Evolutionary conservation across 1,284 basidiomycete species (phyloP).

Genomic region (Exobasidium cylindrosporum): DNA sequence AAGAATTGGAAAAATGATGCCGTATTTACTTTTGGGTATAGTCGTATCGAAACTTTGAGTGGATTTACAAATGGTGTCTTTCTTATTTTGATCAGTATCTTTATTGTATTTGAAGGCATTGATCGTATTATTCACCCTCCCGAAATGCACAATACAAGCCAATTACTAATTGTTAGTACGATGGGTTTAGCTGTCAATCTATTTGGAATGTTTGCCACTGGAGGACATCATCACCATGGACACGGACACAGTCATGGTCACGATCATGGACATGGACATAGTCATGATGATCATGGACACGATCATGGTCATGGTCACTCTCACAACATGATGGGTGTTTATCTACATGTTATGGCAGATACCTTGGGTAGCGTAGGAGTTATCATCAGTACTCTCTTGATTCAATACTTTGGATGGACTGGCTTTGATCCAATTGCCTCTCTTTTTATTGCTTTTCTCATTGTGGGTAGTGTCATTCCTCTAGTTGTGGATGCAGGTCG

Average conservation of each 20-base stretch:
- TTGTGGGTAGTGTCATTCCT: constrained; percentile 90
- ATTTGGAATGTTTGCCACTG: constrained; percentile 99
- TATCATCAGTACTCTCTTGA: constrained; percentile 91
- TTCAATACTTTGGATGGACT: constrained; percentile 97
- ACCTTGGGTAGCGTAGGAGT: constrained; percentile 87
- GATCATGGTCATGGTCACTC: constrained; percentile 69
- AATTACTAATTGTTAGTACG: constrained; percentile 82
- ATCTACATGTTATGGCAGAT: constrained; percentile 65
- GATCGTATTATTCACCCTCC: constrained; percentile 94
- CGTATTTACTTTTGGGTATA: constrained; percentile 92
- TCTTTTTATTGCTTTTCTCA: constrained; percentile 89
- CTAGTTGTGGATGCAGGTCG: constrained; percentile 89
- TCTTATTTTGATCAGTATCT: constrained; percentile 90
- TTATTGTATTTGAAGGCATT: constrained; percentile 96
- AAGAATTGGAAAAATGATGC: constrained; percentile 94
- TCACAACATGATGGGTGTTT: constrained; percentile 99
- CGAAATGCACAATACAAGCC: constrained; percentile 88
- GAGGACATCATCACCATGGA: constrained; percentile 54
- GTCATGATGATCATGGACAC: constrained; percentile 50
- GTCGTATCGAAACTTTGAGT: constrained; percentile 96
- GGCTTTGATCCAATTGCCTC: constrained; percentile 98
- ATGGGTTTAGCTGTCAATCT: constrained; percentile 89
- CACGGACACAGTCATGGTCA: constrained; percentile 58
- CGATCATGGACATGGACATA: constrained; percentile 57
- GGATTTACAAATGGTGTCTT: constrained; percentile 98